Conservation (phyloP, 768 basidiomycete species). For the Zangia roseola region DNA sequence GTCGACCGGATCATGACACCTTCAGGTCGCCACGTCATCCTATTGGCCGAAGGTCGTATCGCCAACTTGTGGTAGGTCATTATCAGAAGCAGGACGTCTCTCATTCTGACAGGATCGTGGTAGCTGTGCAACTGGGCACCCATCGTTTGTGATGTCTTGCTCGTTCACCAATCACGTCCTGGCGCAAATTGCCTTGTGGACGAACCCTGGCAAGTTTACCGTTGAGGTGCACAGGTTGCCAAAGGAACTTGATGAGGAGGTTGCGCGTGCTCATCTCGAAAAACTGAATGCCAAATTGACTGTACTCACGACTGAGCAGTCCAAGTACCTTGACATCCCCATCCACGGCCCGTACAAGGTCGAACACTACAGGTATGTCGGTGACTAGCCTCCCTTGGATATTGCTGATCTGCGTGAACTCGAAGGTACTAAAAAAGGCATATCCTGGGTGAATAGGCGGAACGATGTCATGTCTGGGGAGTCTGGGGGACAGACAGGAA, state of each 20-base stretch:
- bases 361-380: constrained; percentile 57
- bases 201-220: constrained; percentile 86
- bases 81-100: not conserved
- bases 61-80: constrained; percentile 81
- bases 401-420: constrained; percentile 5
- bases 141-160: constrained; percentile 99
- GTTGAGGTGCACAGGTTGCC: constrained; percentile 98
- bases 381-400: not conserved
- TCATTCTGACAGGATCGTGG: constrained; percentile 7
- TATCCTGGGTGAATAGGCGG: no score
- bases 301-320: constrained; percentile 65
- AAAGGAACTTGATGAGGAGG: constrained; percentile 98
- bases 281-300: constrained; percentile 96
- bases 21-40: constrained; percentile 90
- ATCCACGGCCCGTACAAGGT: constrained; percentile 78
- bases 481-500: no score
- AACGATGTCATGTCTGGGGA: no score
- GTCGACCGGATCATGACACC: constrained; percentile 97
- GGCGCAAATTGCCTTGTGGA: constrained; percentile 98
- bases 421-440: constrained; percentile 35
- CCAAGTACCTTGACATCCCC: constrained; percentile 90
- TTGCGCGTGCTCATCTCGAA: constrained; percentile 91
- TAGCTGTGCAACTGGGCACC: constrained; percentile 96
- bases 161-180: constrained; percentile 99
- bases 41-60: constrained; percentile 97